Evolutionary conservation across 1,139 yeast genomes (phyloP).

Genomic region (Geotrichum aggregatum): DNA sequence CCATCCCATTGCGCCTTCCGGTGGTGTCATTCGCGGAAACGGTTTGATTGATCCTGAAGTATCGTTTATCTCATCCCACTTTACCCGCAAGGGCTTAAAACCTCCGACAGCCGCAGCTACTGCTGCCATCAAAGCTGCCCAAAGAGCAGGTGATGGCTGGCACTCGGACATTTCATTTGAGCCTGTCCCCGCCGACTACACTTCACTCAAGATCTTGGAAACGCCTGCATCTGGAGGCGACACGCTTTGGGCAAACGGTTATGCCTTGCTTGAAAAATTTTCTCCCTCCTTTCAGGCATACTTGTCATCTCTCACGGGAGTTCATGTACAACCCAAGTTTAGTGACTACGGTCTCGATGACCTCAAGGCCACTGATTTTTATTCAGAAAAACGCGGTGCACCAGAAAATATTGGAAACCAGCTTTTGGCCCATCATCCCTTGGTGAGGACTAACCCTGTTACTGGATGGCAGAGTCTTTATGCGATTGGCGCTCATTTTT

Average conservation of each 20-base stretch:
- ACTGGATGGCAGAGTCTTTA: conserved; percentile 48
- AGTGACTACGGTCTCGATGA: conserved; percentile 36
- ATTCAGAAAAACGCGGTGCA: conserved; percentile 37
- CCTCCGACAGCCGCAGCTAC: conserved; percentile 19
- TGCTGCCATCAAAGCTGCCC: conserved; percentile 7
- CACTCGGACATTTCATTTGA: conserved; percentile 50
- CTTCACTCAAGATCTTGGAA: conserved; percentile 44
- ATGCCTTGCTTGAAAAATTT: conserved; percentile 47
- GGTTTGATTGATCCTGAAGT: conserved; percentile 26
- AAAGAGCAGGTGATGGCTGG: conserved; percentile 34
- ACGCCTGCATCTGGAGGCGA: conserved; percentile 48
- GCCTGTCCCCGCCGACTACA: conserved; percentile 46
- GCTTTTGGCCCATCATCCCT: conserved; percentile 41
- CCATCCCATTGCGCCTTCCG: conserved; percentile 38
- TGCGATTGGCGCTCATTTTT: conserved; percentile 44
- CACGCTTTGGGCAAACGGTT: conserved; percentile 47
- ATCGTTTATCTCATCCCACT: conserved; percentile 27
- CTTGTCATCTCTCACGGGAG: conserved; percentile 40
- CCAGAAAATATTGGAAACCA: conserved; percentile 36
- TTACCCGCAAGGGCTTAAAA: conserved; percentile 22
- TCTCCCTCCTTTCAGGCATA: conserved; percentile 44
- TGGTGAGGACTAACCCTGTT: conserved; percentile 48
- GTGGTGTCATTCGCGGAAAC: conserved; percentile 29
- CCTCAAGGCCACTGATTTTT: conserved; percentile 39
- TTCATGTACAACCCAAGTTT: conserved; percentile 32